A percentile compares a stretch with the other conserved stretches of the same genome.
These are phyloP conservation scores for Pelagophyceae sp. DNA, from an alignment of 352 stramenopile species.

Conservation along the genomic window DNA sequence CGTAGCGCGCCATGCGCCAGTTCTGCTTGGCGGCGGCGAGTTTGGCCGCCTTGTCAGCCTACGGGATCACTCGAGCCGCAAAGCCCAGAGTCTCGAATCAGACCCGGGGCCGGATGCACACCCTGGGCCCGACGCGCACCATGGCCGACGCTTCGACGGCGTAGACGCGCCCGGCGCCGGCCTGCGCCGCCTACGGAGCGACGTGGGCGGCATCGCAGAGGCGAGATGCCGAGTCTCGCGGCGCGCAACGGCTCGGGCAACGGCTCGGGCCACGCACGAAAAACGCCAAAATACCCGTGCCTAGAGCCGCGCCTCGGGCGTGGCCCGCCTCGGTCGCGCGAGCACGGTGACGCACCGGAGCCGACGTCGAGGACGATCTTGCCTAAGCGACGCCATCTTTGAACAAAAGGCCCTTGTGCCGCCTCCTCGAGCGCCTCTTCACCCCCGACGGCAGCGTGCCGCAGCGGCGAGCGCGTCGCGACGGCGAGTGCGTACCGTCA, in stretches of 20 bases:
- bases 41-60: slow-evolving; percentile 3
- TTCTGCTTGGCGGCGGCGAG: neutral
- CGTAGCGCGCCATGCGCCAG: slow-evolving; percentile 1
- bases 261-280: too few relatives aligned
- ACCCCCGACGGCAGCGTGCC: slow-evolving; percentile 11
- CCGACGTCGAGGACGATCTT: slow-evolving; percentile 90
- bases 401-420: too few relatives aligned
- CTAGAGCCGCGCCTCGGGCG: slow-evolving; percentile 19
- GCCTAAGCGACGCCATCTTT: too few relatives aligned
- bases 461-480: neutral
- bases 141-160: slow-evolving; percentile 64
- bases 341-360: slow-evolving; percentile 37
- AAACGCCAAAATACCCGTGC: slow-evolving; percentile 84
- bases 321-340: neutral
- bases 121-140: too few relatives aligned
- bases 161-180: slow-evolving; percentile 81
- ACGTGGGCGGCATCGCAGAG: too few relatives aligned
- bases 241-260: too few relatives aligned
- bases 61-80: neutral
- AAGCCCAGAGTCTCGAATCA: too few relatives aligned
- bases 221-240: too few relatives aligned
- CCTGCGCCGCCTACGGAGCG: slow-evolving; percentile 40
- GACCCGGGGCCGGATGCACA: too few relatives aligned
- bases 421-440: too few relatives aligned
- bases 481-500: neutral